phyloP scores from a whole-genome alignment of 192 early-diverging fungal genomes.

The Coemansia sp. region DNA sequence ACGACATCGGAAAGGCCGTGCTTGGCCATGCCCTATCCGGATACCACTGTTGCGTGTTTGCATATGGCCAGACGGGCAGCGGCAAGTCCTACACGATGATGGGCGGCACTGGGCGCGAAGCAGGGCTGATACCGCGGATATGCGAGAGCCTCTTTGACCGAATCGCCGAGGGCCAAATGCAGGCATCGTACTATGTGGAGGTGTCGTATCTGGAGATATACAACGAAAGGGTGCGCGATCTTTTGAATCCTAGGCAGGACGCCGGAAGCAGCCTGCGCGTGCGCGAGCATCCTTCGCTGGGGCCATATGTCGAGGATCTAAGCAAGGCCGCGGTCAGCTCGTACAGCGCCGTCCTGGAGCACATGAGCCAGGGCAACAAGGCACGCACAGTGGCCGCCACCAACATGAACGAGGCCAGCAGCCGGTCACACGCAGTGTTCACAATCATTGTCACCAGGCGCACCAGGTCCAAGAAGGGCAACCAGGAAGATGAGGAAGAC shows the following conservation, averaged over 20 bases:
- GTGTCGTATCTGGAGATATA: slow-evolving; percentile 93
- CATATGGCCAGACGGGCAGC: slow-evolving; percentile 63
- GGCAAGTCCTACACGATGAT: slow-evolving; percentile 68
- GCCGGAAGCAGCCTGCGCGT: slow-evolving; percentile 76
- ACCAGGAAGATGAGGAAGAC: neutral
- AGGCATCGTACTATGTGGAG: slow-evolving; percentile 63
- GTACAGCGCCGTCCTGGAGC: slow-evolving; percentile 62
- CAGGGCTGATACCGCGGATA: slow-evolving; percentile 84
- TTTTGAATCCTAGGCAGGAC: slow-evolving; percentile 64
- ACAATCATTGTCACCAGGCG: slow-evolving; percentile 72
- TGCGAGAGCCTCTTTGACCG: slow-evolving; percentile 75
- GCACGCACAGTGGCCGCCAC: slow-evolving; percentile 85
- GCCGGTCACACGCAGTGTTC: slow-evolving; percentile 84
- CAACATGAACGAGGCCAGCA: slow-evolving; percentile 91
- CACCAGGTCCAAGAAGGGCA: slow-evolving; percentile 13
- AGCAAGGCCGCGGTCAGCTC: slow-evolving; percentile 79
- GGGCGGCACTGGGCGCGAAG: slow-evolving; percentile 56
- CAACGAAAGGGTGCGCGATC: slow-evolving; percentile 78
- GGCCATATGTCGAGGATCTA: slow-evolving; percentile 91
- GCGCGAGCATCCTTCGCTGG: slow-evolving; percentile 72
- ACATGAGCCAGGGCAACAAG: slow-evolving; percentile 82
- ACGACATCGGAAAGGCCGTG: slow-evolving; percentile 70
- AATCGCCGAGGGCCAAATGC: slow-evolving; percentile 45
- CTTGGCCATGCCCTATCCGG: slow-evolving; percentile 84
- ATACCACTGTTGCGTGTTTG: slow-evolving; percentile 92